Evolutionary conservation across 345 rosid species (phyloP).

Genomic region (Salix suchowensis): DNA sequence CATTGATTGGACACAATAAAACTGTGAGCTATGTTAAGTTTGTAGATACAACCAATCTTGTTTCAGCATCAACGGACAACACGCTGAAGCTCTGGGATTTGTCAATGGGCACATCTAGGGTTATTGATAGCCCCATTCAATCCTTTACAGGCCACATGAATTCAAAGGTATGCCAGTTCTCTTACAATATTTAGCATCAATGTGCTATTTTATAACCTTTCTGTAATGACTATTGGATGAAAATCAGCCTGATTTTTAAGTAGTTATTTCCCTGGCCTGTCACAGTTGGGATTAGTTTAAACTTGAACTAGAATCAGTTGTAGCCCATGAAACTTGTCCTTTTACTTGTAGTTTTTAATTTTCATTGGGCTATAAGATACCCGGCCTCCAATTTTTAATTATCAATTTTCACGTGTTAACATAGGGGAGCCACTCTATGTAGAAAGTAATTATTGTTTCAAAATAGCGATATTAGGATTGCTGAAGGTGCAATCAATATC

Average conservation of each 20-base stretch:
- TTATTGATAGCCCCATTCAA: conserved; percentile 71
- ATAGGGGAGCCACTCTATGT: no score
- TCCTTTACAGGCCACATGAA: conserved; percentile 85
- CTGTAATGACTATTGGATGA: not conserved
- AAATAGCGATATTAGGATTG: no score
- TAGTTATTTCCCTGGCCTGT: not conserved
- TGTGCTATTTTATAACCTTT: not conserved
- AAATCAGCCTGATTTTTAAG: not conserved
- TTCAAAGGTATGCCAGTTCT: conserved; percentile 56
- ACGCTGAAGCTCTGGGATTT: conserved; percentile 96
- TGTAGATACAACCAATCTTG: conserved; percentile 62
- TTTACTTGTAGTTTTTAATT: not conserved
- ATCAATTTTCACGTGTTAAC: no score
- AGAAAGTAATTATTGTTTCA: no score
- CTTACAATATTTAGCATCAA: not conserved
- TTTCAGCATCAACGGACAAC: conserved; percentile 93
- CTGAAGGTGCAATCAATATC: no score
- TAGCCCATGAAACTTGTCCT: not conserved
- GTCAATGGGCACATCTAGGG: conserved; percentile 61
- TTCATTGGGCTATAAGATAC: no score
- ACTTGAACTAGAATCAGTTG: not conserved
- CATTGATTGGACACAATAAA: conserved; percentile 74
- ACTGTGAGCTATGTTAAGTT: conserved; percentile 96
- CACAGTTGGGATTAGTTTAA: not conserved
- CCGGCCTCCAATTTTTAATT: no score